Evolutionary conservation across 352 stramenopile species (phyloP).

Genomic region (Phytophthora tentaculata): DNA sequence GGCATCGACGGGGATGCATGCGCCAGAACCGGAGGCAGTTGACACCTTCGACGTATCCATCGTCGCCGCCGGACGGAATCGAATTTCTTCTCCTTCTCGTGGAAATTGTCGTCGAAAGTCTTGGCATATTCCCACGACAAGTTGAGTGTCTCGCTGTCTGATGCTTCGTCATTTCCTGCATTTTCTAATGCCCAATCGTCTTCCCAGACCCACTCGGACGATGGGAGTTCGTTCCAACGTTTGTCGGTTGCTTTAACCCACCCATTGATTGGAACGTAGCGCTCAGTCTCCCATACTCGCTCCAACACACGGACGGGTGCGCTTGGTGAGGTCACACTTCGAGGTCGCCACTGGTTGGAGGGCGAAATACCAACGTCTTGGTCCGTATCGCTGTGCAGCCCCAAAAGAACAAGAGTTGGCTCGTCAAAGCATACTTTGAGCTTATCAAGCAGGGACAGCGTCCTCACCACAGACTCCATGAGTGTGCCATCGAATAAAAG

Average conservation of each 20-base stretch:
- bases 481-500: slow-evolving; percentile 51
- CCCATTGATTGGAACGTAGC: slow-evolving; percentile 75
- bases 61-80: slow-evolving; percentile 73
- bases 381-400: slow-evolving; percentile 51
- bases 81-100: slow-evolving; percentile 78
- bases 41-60: slow-evolving; percentile 67
- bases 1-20: slow-evolving; percentile 22
- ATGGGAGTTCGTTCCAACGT: slow-evolving; percentile 63
- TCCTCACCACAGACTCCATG: slow-evolving; percentile 59
- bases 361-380: slow-evolving; percentile 47
- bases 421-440: slow-evolving; percentile 63
- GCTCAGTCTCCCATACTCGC: slow-evolving; percentile 74
- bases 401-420: slow-evolving; percentile 38
- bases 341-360: slow-evolving; percentile 17
- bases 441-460: slow-evolving; percentile 58
- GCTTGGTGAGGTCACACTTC: slow-evolving; percentile 14
- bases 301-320: slow-evolving; percentile 62
- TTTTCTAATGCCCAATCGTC: slow-evolving; percentile 72
- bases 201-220: slow-evolving; percentile 85
- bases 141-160: slow-evolving; percentile 35
- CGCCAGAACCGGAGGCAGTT: slow-evolving; percentile 59
- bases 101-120: slow-evolving; percentile 72
- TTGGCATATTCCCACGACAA: slow-evolving; percentile 73
- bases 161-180: slow-evolving; percentile 33
- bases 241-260: slow-evolving; percentile 73